A percentile compares a stretch with the other conserved stretches of the same genome.
Conservation (phyloP, 805 yeast genomes). For the Saccharomycopsis microspora region DNA sequence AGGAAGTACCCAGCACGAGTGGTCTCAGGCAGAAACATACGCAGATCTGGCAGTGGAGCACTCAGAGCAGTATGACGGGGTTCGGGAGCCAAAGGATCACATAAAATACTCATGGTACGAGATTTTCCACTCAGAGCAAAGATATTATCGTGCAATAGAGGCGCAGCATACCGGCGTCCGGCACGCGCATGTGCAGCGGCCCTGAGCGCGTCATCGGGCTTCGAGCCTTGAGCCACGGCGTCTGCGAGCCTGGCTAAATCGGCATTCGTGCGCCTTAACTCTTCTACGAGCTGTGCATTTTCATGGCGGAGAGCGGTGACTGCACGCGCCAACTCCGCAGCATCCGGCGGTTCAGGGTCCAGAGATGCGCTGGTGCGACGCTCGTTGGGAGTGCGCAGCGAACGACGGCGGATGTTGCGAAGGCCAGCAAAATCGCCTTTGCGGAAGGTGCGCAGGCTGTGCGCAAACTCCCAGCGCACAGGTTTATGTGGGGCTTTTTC, state of each 20-base stretch:
- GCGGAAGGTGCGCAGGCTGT: constrained; percentile 64
- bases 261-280: no score
- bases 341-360: not conserved
- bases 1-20: constrained; percentile 6
- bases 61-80: constrained; percentile 3
- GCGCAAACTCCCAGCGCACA: constrained; percentile 74
- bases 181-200: no score
- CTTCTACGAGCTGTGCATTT: no score
- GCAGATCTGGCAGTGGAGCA: not conserved
- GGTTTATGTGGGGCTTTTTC: constrained; percentile 10
- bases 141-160: no score
- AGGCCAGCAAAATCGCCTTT: constrained; percentile 74
- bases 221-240: no score
- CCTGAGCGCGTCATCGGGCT: no score
- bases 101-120: constrained; percentile 13
- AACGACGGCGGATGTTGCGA: constrained; percentile 67
- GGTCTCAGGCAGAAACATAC: not conserved
- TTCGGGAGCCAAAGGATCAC: constrained; percentile 15
- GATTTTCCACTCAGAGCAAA: no score
- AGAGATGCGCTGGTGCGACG: not conserved
- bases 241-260: no score
- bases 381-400: constrained; percentile 28
- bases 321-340: not conserved
- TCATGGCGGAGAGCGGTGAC: no score
- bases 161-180: no score